Evolutionary conservation across 257 asterid species (phyloP), one percentile per base, ranked within the genome.

Genomic region (Ophiorrhiza pumila): DNA sequence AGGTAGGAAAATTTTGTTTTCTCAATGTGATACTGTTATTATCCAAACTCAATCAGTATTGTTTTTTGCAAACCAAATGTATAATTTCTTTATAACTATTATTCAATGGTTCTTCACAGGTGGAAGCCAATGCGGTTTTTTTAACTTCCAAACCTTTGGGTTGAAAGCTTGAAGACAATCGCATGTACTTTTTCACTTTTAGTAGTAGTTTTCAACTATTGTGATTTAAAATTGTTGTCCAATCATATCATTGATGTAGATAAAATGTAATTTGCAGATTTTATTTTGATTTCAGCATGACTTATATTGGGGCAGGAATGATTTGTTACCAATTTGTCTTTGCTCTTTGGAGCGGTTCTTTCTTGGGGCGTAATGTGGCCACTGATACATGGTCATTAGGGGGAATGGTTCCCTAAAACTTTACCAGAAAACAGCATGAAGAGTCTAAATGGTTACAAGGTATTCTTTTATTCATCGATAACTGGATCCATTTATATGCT

Each of bases 151-250:
- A 32, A 83, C 89, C 0, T 88, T 91, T 1, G 97, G 97, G 9
- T 71, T 91, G 85, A 85, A 84, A 83, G 97, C 97, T 34, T 84
- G 88, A 90, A 82, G 74, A 68, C 88, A 91, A 31, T 12, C 95
- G 96, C 87, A 59, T 0, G 86, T 69, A 15, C 71, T 42, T 22
- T 13, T 25, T 20, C 22, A 10, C 2, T 65, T 25, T 23, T 10
- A 6, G 0, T 65, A 22, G 6, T 42, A 45, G 58, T 55, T 57
- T 2, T 13, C n/a, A n/a, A n/a, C n/a, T n/a, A n/a, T n/a, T n/a
- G n/a, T n/a, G n/a, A n/a, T n/a, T n/a, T n/a, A n/a, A n/a, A n/a
- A n/a, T n/a, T n/a, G n/a, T n/a, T n/a, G n/a, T n/a, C n/a, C n/a
- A n/a, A n/a, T n/a, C n/a, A n/a, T n/a, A n/a, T n/a, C n/a, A n/a